A percentile compares a stretch with the other conserved stretches of the same genome.
Conservation (phyloP, 1,284 basidiomycete species). For the Papiliotrema flavescens region DNA sequence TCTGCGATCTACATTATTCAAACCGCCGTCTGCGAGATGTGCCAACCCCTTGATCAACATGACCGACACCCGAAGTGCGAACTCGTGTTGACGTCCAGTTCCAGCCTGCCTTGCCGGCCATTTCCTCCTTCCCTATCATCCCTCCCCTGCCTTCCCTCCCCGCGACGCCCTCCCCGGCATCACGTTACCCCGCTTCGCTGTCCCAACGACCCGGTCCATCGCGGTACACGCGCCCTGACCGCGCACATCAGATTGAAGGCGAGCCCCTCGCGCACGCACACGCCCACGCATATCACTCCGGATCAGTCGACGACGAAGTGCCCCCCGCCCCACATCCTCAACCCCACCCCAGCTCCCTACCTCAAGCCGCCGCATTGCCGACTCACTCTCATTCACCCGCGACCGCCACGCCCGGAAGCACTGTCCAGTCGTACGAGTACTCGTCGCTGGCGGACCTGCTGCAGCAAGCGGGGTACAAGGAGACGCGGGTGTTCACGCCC, state of each 20-base stretch:
- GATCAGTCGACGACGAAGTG: not conserved
- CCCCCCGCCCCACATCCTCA: not conserved
- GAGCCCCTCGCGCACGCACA: no score
- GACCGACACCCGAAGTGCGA: no score
- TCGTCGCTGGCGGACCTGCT: constrained; percentile 77
- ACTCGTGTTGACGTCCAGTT: no score
- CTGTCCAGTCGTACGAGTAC: constrained; percentile 50
- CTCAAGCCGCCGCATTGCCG: constrained; percentile 2
- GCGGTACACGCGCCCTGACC: not conserved
- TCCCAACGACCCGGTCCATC: constrained; percentile 21
- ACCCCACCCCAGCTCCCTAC: constrained; percentile 18
- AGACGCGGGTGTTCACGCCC: constrained; percentile 79
- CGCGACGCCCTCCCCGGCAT: not conserved
- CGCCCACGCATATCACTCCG: not conserved
- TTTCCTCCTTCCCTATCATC: not conserved
- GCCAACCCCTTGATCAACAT: no score
- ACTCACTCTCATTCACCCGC: constrained; percentile 12
- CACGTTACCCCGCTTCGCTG: constrained; percentile 19
- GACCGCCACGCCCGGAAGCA: constrained; percentile 2
- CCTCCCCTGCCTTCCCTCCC: not conserved
- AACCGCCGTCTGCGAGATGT: no score
- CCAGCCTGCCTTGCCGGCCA: no score
- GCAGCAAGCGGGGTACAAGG: constrained; percentile 80
- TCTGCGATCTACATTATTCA: no score
- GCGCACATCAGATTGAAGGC: no score